Evolutionary conservation across 148 eudicot species (phyloP), one percentile per base, ranked within the genome.

Genomic region (Rhododendron ovatum): DNA sequence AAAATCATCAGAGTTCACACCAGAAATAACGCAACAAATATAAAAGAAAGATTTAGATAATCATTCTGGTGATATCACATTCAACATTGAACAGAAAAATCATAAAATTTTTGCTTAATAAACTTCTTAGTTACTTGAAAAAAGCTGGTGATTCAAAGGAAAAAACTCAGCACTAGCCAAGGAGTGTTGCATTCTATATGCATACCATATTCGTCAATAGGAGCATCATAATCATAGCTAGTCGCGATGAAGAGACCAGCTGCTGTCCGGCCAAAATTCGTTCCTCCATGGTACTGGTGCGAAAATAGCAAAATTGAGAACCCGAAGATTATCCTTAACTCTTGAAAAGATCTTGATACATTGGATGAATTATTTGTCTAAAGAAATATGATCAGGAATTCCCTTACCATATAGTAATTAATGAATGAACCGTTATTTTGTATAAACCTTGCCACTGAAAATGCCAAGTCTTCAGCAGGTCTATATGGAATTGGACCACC

Each of bases 401-500:
- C n/a, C 82, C 51, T 93, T 91, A 93, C 99, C 99, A 96, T 96
- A 88, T 96, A 96, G 82, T 96, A 96, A 89, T 93, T 96, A 80
- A 96, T 86, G 67, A 89, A 96, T 10, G 98, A 95, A 75, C 99
- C 99, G 17, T 93, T 93, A 67, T 94, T 96, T 82, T 93, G 97
- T 81, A 96, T 89, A 78, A 96, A 96, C 85, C 96, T 92, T 35
- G 96, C 98, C 20, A 95, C 98, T 80, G 98, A 82, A 86, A 85
- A 96, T 13, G 99, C 99, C 48, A 96, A 88, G 87, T 96, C 98
- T 91, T 96, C 98, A 80, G 89, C 98, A 26, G 99, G 99, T 89
- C 99, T 91, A 61, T 88, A 83, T 69, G 96, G 98, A 82, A 88
- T 87, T 26, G 99, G 79, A 12, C 96, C 94, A 28, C 99, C 99